phyloP scores from a whole-genome alignment of 2,329 filamentous ascomycete species.

The Apiospora koreana region DNA sequence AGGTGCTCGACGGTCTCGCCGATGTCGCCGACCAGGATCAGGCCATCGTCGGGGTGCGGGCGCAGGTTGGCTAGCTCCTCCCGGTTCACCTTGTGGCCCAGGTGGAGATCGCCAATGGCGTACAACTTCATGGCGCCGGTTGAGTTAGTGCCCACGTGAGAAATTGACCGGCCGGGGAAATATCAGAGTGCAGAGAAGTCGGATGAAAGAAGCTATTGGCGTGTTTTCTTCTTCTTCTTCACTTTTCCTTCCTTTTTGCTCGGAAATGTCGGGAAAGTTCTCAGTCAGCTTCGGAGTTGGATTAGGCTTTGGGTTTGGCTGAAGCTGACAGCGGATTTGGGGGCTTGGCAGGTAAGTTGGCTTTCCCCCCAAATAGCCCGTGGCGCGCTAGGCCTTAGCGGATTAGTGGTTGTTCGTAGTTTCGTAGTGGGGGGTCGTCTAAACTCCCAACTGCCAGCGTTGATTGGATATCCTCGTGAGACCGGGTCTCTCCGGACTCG shows the following conservation, averaged over 20 bases:
- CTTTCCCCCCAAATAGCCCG: not conserved
- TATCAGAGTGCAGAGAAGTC: not conserved
- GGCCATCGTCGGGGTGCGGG: constrained; percentile 36
- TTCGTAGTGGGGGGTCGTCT: not conserved
- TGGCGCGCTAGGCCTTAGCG: not conserved
- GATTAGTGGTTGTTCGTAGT: too few relatives aligned
- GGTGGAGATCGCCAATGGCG: constrained; percentile 39
- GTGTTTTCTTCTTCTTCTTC: not conserved
- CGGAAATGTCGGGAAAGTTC: not conserved
- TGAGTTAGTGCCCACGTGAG: not conserved
- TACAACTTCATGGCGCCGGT: constrained; percentile 32
- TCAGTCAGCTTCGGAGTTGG: constrained; percentile 9
- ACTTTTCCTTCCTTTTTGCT: not conserved
- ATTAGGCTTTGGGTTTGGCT: not conserved
- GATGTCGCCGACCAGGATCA: constrained; percentile 39
- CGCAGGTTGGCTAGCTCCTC: constrained; percentile 30
- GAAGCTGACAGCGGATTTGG: not conserved
- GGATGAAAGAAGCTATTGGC: not conserved
- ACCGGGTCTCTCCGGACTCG: not conserved
- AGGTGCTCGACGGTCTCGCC: constrained; percentile 38
- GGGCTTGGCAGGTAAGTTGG: too few relatives aligned
- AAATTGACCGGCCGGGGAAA: not conserved
- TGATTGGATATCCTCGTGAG: not conserved
- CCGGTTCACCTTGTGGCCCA: constrained; percentile 35
- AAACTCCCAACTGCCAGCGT: not conserved